Conservation (phyloP, 177 flowering plant species). For the Vitis hybrid region DNA sequence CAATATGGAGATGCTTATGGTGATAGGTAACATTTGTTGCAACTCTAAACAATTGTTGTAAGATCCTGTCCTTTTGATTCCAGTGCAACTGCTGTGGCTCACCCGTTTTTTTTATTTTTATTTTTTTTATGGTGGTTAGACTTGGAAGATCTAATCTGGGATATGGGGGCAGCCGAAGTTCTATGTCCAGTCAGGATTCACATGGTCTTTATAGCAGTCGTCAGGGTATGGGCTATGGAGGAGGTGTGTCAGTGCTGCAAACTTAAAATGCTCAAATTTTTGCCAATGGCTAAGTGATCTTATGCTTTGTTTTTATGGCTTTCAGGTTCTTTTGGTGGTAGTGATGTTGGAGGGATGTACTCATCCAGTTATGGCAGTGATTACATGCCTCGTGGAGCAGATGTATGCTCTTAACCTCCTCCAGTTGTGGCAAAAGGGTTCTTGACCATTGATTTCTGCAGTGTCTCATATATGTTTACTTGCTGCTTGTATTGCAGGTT, state of each 20-base stretch:
- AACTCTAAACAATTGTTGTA: not conserved
- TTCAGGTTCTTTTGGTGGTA: constrained; percentile 72
- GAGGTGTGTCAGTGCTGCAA: constrained; percentile 36
- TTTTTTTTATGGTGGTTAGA: constrained; percentile 26
- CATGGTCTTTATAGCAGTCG: constrained; percentile 77
- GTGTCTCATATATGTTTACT: not conserved
- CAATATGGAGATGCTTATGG: constrained; percentile 77
- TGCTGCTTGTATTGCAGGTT: constrained; percentile 42
- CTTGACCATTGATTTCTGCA: not conserved
- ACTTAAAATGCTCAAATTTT: not conserved
- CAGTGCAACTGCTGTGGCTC: not conserved
- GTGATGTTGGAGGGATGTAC: constrained; percentile 79
- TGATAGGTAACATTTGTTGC: constrained; percentile 53
- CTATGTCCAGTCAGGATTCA: constrained; percentile 70
- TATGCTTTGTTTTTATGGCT: not conserved
- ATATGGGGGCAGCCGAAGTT: constrained; percentile 68
- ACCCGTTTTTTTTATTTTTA: not conserved
- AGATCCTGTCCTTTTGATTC: too few species aligned
- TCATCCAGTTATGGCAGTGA: constrained; percentile 77
- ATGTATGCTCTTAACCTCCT: constrained; percentile 44
- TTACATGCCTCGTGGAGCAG: constrained; percentile 73
- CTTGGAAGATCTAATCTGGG: constrained; percentile 74
- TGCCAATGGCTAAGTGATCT: not conserved
- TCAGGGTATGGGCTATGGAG: constrained; percentile 71
- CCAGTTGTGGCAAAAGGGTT: not conserved